phyloP scores from a whole-genome alignment of 768 basidiomycete genomes.

The Nidularia sp. region DNA sequence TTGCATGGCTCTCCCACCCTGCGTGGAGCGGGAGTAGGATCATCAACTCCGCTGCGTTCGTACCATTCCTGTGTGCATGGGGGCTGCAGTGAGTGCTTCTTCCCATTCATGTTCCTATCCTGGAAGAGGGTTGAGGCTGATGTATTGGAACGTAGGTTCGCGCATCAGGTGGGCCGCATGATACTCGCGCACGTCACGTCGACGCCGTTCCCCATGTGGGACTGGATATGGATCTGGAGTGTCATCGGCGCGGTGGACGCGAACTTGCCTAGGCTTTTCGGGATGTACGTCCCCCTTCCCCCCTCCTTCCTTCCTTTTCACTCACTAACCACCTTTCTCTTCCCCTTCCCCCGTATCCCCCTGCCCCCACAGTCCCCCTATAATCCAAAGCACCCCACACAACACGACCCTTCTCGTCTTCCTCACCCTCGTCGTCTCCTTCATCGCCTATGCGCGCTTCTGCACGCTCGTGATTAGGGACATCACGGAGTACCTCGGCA shows the following conservation, averaged over 20 bases:
- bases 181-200: conserved; percentile 92
- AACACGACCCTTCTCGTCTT: conserved; percentile 71
- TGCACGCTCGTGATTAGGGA: conserved; percentile 79
- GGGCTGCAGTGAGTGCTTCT: conserved; percentile 51
- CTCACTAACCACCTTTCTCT: neutral
- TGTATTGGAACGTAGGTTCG: conserved; percentile 32
- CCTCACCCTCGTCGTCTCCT: conserved; percentile 62
- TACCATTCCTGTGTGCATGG: conserved; percentile 91
- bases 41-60: conserved; percentile 70
- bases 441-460: conserved; percentile 72
- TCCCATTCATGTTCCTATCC: no score
- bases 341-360: no score
- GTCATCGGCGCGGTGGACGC: conserved; percentile 77
- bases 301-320: conserved; percentile 16
- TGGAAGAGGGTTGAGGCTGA: no score
- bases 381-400: conserved; percentile 67
- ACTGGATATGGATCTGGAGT: conserved; percentile 84
- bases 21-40: conserved; percentile 57
- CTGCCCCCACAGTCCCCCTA: conserved; percentile 40
- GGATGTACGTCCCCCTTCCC: conserved; percentile 44
- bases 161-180: conserved; percentile 87
- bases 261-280: conserved; percentile 65
- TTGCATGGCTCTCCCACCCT: conserved; percentile 79
- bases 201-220: conserved; percentile 80
- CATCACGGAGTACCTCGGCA: conserved; percentile 88